Evolutionary conservation across 2,329 filamentous ascomycete species (phyloP).

Genomic region (Diaporthe sp.): DNA sequence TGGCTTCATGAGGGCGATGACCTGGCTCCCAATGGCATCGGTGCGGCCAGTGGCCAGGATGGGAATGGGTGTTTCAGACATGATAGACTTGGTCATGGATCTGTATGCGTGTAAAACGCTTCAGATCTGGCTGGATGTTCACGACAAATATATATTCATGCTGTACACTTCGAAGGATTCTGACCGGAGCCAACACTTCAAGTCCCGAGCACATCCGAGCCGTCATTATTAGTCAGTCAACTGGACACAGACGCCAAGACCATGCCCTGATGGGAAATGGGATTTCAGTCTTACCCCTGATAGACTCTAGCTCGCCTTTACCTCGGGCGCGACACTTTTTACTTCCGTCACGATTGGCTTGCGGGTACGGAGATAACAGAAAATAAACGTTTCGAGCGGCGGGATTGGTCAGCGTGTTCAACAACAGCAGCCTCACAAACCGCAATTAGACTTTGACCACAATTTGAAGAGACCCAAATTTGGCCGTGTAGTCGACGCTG

Average conservation of each 20-base stretch:
- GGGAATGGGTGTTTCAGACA: conserved; percentile 26
- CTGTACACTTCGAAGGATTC: neutral
- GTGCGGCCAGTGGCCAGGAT: conserved; percentile 28
- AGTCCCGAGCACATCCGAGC: neutral
- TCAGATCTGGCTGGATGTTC: too few species aligned
- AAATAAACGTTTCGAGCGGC: neutral
- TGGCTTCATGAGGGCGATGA: conserved; percentile 5
- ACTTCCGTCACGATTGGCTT: neutral
- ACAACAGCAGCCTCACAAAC: neutral
- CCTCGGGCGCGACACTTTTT: neutral
- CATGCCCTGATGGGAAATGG: neutral
- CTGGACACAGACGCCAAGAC: neutral
- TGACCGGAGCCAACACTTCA: neutral
- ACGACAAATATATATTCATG: neutral
- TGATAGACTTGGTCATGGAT: neutral
- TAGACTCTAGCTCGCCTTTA: neutral
- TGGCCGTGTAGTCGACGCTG: neutral
- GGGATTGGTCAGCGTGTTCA: neutral
- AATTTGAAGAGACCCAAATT: neutral
- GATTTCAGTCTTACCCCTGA: neutral
- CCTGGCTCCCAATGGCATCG: neutral
- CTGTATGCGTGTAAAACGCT: neutral
- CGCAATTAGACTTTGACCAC: neutral
- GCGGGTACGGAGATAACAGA: neutral
- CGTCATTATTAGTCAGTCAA: neutral